phyloP scores from a whole-genome alignment of 352 stramenopile genomes.

The Thalassiosira oceanica region DNA sequence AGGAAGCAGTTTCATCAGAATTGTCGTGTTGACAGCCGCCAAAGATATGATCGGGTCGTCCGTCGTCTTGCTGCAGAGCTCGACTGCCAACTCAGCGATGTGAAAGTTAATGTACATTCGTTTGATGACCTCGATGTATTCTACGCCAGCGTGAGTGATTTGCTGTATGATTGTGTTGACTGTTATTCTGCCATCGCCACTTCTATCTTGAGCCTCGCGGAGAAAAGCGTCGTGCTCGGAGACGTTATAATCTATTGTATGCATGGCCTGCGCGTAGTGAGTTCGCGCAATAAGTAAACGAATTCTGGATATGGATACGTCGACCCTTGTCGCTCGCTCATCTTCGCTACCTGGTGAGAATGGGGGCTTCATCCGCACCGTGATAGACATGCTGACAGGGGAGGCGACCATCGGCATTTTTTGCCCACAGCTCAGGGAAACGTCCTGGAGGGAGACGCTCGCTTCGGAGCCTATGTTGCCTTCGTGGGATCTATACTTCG shows the following conservation, averaged over 20 bases:
- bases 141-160: conserved; percentile 75
- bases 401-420: conserved; percentile 55
- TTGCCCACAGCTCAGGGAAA: conserved; percentile 56
- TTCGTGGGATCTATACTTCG: conserved; percentile 63
- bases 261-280: conserved; percentile 77
- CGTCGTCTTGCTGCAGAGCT: conserved; percentile 45
- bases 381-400: conserved; percentile 63
- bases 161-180: conserved; percentile 44
- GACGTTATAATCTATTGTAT: conserved; percentile 75
- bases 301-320: conserved; percentile 65
- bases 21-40: conserved; percentile 62
- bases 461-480: conserved; percentile 56
- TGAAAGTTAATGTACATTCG: conserved; percentile 72
- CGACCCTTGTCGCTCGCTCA: conserved; percentile 72
- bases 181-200: conserved; percentile 4
- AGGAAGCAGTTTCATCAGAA: conserved; percentile 61
- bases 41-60: conserved; percentile 69
- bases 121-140: conserved; percentile 59
- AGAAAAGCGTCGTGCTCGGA: conserved; percentile 57
- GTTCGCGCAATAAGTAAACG: conserved; percentile 58
- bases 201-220: conserved; percentile 23
- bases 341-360: conserved; percentile 58
- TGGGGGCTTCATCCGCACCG: conserved; percentile 58
- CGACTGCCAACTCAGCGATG: conserved; percentile 67
- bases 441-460: conserved; percentile 59